These are phyloP conservation scores for Haematococcus sp. DNA, from an alignment of 139 green algal genomes.

Conservation along the genomic window DNA sequence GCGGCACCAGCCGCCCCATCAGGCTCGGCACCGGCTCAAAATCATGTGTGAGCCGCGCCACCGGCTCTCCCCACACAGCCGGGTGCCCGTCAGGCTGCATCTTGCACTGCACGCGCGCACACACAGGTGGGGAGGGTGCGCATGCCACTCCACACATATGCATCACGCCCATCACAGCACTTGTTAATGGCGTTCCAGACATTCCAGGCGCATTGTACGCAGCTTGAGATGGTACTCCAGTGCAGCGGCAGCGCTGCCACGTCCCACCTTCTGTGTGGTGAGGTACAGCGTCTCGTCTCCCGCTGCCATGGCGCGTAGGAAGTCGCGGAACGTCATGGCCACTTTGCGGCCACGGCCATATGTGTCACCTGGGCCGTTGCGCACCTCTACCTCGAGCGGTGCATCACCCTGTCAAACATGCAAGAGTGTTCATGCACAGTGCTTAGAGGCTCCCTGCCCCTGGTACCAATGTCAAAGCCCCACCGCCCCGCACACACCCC, in stretches of 20 bases:
- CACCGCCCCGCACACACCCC: too few relatives aligned
- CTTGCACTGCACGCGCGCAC: constrained; percentile 21
- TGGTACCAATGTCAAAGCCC: too few relatives aligned
- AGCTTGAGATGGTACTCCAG: too few relatives aligned
- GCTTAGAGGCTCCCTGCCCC: too few relatives aligned
- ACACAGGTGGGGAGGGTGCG: too few relatives aligned
- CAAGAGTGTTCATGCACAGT: too few relatives aligned
- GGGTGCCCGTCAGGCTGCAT: constrained; percentile 55
- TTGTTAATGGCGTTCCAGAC: neutral
- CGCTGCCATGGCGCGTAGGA: constrained; percentile 37
- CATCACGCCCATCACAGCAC: too few relatives aligned
- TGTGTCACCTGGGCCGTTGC: constrained; percentile 15
- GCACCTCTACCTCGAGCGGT: constrained; percentile 55
- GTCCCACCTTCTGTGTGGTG: constrained; percentile 61
- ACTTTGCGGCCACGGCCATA: constrained; percentile 62
- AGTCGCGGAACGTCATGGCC: constrained; percentile 57
- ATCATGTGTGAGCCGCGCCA: constrained; percentile 46
- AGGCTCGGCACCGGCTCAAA: constrained; percentile 58
- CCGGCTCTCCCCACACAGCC: constrained; percentile 50
- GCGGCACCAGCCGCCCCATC: constrained; percentile 69
- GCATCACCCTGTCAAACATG: constrained; percentile 38
- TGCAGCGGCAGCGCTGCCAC: neutral
- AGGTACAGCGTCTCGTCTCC: constrained; percentile 70
- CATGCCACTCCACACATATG: too few relatives aligned
- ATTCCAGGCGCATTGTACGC: neutral